Conservation (phyloP, 768 basidiomycete genomes). For the Boletus rubescentipes region DNA sequence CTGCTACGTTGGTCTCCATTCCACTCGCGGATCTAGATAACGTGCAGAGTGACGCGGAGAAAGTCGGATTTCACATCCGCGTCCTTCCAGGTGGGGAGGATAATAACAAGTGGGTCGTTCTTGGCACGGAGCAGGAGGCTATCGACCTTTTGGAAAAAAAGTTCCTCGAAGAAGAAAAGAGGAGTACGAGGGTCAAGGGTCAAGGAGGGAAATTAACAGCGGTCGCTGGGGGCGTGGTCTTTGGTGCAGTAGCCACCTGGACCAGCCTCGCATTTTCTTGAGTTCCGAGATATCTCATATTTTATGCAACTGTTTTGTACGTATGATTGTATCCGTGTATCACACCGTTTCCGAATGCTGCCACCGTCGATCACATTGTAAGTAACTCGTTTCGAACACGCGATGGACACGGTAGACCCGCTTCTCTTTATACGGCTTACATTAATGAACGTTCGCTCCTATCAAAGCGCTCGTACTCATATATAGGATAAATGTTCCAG, state of each 20-base stretch:
- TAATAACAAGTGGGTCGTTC: constrained; percentile 45
- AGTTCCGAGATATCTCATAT: constrained; percentile 13
- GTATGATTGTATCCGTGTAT: background rate
- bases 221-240: constrained; percentile 56
- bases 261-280: constrained; percentile 55
- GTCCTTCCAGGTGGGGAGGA: constrained; percentile 33
- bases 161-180: constrained; percentile 33
- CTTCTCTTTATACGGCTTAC: background rate
- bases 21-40: constrained; percentile 44
- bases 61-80: constrained; percentile 44
- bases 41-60: constrained; percentile 41
- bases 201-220: constrained; percentile 37
- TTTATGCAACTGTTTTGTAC: background rate
- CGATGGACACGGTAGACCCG: background rate
- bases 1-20: constrained; percentile 50
- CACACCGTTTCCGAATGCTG: background rate
- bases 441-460: background rate
- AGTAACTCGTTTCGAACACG: background rate
- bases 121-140: constrained; percentile 51
- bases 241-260: constrained; percentile 61
- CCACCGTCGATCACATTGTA: constrained; percentile 2
- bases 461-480: background rate
- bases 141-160: constrained; percentile 36
- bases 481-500: background rate
- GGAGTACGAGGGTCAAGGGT: constrained; percentile 15